A percentile compares a stretch with the other conserved stretches of the same genome.
phyloP scores from a whole-genome alignment of 2,329 filamentous ascomycete species.

The Teratosphaeria zuluensis region DNA sequence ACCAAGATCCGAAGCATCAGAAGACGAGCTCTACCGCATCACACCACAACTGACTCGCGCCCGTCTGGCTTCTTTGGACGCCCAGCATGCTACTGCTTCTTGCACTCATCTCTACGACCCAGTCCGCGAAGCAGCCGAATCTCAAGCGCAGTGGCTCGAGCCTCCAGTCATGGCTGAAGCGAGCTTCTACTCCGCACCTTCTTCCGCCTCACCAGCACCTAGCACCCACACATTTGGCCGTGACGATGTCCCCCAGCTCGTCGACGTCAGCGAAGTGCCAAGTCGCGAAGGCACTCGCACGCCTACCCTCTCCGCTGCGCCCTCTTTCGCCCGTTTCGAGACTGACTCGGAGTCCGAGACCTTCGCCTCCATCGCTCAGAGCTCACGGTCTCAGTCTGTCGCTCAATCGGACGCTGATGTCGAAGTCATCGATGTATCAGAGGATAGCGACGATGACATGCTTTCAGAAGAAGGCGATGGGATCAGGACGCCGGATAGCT shows the following conservation, averaged over 20 bases:
- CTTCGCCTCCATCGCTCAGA: conserved; percentile 15
- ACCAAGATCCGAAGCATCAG: conserved; percentile 7
- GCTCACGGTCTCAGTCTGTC: conserved; percentile 12
- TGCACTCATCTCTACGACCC: conserved; percentile 17
- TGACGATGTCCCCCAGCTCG: conserved; percentile 8
- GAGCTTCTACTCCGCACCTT: conserved; percentile 22
- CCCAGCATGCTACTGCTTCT: conserved; percentile 5
- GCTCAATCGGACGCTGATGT: conserved; percentile 9
- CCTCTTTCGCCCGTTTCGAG: conserved; percentile 17
- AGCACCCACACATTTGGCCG: conserved; percentile 7
- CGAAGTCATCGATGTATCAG: conserved; percentile 22
- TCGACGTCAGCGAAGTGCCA: conserved; percentile 10
- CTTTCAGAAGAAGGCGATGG: conserved; percentile 26
- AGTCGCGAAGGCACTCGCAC: conserved; percentile 11
- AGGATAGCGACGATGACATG: conserved; percentile 26
- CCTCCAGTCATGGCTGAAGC: conserved; percentile 11
- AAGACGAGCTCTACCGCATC: conserved; percentile 24
- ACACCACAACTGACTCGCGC: conserved; percentile 25
- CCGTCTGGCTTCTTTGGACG: conserved; percentile 17
- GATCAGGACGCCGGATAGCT: conserved; percentile 27
- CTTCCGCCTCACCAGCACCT: conserved; percentile 12
- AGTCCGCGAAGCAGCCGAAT: conserved; percentile 19
- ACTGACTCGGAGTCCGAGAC: conserved; percentile 20
- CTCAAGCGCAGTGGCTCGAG: not conserved
- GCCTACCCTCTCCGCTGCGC: conserved; percentile 10